Percentiles rank a stretch among this genome's conserved stretches.
These are phyloP conservation scores for Phytopythium aichiense DNA, from an alignment of 352 stramenopile species.

Conservation along the genomic window DNA sequence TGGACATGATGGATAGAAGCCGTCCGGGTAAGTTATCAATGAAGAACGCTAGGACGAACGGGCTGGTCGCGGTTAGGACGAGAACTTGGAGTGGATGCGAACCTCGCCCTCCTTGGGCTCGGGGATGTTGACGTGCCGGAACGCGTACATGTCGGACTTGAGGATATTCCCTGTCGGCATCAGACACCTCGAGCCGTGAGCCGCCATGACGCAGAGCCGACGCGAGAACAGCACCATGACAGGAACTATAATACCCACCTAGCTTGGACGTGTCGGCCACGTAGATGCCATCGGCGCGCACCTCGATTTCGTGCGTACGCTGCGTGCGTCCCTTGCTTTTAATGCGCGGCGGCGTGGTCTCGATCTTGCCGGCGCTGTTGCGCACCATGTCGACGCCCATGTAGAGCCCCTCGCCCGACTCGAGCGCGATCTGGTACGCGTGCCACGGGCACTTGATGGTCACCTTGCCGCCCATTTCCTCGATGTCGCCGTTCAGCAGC, in stretches of 20 bases:
- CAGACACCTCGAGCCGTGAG: neutral
- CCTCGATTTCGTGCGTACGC: slow-evolving; percentile 73
- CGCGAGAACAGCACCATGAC: neutral
- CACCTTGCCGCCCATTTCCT: slow-evolving; percentile 72
- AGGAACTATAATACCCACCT: neutral
- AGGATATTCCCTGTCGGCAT: slow-evolving; percentile 28
- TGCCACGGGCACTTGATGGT: slow-evolving; percentile 86
- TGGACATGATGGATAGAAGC: slow-evolving; percentile 4
- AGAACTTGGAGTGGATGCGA: slow-evolving; percentile 68
- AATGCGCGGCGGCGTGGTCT: slow-evolving; percentile 46
- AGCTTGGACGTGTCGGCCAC: slow-evolving; percentile 74
- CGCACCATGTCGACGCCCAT: slow-evolving; percentile 77
- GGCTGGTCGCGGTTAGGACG: slow-evolving; percentile 29
- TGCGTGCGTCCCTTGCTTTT: slow-evolving; percentile 87
- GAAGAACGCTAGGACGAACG: neutral
- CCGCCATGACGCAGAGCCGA: neutral
- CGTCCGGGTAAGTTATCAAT: neutral
- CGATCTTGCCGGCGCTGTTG: slow-evolving; percentile 36
- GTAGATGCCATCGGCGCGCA: slow-evolving; percentile 60
- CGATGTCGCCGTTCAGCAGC: slow-evolving; percentile 77
- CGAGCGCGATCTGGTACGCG: slow-evolving; percentile 78
- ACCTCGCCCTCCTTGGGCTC: slow-evolving; percentile 38
- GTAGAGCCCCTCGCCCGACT: slow-evolving; percentile 82
- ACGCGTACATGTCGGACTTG: slow-evolving; percentile 75
- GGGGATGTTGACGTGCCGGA: slow-evolving; percentile 42